Evolutionary conservation across 73 alveolate species (phyloP), one percentile per base, ranked within the genome.

Genomic region (Paramecium caudatum): DNA sequence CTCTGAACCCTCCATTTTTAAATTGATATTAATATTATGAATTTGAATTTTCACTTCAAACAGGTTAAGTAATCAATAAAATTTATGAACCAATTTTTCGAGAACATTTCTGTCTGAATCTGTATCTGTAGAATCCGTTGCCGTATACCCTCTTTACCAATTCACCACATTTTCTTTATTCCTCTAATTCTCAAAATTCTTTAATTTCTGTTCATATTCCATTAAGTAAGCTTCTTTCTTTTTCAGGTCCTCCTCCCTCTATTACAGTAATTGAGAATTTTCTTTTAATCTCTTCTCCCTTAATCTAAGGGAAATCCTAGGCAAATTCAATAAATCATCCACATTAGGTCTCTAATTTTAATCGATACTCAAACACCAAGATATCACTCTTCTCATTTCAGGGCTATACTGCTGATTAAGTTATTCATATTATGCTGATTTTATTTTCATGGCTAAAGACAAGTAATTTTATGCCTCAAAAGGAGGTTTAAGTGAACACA

Each of bases 391-490:
- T 91, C 91, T 91, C 91, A 97, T 90, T 68, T 96, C 99, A 39
- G 97, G 96, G 34, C 97, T 91, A 90, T 96, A 97, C 48, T 91
- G 23, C 25, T 69, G 47, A 70, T 97, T 97, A 13, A 96, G 82
- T 82, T 96, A 93, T 55, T 95, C 97, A 50, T 92, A 69, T 46
- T 85, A 80, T 12, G 99, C 99, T 32, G 74, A 90, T 87, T 95
- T 93, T 21, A 97, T 97, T 91, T 94, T 97, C 93, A 91, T 91
- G 3, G 99, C 99, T 21, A 97, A 87, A 47, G 94, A 90, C 16
- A 96, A 70, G 69, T 96, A 97, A 82, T 96, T 96, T 68, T 95
- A 95, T 9, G 99, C 99, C 78, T 93, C 90, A 91, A 97, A 97
- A 46, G 99, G 99, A 2, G 99, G 99, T 47, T 86, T 70, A 6